phyloP scores from a whole-genome alignment of 2,329 filamentous ascomycete species.

The Fusarium pseudocircinatum region DNA sequence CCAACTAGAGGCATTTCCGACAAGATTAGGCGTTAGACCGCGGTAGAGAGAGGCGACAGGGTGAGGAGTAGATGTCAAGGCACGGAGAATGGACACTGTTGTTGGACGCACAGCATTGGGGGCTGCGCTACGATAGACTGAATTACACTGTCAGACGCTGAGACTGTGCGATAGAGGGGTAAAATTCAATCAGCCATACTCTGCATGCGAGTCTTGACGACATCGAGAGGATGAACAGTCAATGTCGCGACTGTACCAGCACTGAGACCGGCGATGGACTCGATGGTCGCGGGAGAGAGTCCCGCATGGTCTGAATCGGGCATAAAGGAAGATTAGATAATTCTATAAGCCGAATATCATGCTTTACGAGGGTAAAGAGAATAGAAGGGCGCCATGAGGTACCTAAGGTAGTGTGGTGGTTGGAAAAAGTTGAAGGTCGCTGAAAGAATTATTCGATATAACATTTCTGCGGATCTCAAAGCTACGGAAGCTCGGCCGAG shows the following conservation, averaged over 20 bases:
- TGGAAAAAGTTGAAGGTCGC: background rate
- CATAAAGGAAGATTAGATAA: conserved; percentile 50
- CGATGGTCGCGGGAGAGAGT: conserved; percentile 80
- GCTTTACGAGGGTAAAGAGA: conserved; percentile 25
- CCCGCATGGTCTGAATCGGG: conserved; percentile 62
- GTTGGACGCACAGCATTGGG: conserved; percentile 54
- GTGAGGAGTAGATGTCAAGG: conserved; percentile 60
- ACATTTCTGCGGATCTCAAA: conserved; percentile 31
- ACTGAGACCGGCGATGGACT: conserved; percentile 88
- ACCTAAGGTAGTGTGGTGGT: background rate
- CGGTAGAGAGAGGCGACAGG: conserved; percentile 81
- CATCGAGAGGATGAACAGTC: conserved; percentile 89
- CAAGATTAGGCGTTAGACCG: conserved; percentile 86
- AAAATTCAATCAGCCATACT: conserved; percentile 58
- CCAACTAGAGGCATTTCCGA: conserved; percentile 93
- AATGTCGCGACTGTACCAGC: conserved; percentile 89
- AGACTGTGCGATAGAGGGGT: background rate
- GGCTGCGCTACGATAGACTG: conserved; percentile 62
- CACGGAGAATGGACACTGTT: conserved; percentile 63
- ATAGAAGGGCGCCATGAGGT: background rate
- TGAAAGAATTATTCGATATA: conserved; percentile 20
- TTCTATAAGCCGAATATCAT: conserved; percentile 35
- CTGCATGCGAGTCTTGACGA: conserved; percentile 96
- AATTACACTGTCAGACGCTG: background rate
- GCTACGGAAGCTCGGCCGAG: conserved; percentile 23